phyloP scores from a whole-genome alignment of 805 yeast genomes.

The Kuraishia molischiana region DNA sequence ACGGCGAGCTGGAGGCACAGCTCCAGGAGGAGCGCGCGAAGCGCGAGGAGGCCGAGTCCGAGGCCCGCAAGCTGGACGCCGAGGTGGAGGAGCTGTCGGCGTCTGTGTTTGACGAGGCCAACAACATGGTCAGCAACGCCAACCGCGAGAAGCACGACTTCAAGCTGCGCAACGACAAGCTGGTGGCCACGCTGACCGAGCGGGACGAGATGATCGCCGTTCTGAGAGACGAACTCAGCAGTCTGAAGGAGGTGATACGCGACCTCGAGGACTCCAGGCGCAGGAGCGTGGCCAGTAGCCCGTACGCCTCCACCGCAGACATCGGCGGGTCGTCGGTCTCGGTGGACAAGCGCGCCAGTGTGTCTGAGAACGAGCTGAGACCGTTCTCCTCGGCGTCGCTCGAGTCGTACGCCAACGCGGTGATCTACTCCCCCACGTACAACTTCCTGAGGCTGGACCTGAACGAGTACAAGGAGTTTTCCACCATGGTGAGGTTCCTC shows the following conservation, averaged over 20 bases:
- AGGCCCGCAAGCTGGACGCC: slow-evolving; percentile 47
- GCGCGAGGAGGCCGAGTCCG: slow-evolving; percentile 44
- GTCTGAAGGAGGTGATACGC: slow-evolving; percentile 51
- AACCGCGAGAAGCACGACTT: slow-evolving; percentile 53
- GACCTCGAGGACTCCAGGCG: slow-evolving; percentile 34
- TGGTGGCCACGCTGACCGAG: slow-evolving; percentile 49
- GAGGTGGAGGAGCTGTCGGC: slow-evolving; percentile 79
- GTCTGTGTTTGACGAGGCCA: slow-evolving; percentile 75
- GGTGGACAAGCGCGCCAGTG: neutral
- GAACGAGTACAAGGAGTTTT: slow-evolving; percentile 32
- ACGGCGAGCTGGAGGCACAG: slow-evolving; percentile 22
- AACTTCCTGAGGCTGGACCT: slow-evolving; percentile 33
- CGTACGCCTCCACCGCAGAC: neutral
- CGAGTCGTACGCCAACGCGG: slow-evolving; percentile 12
- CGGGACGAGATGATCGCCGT: slow-evolving; percentile 58
- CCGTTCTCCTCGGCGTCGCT: slow-evolving; percentile 5
- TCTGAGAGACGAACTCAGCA: slow-evolving; percentile 57
- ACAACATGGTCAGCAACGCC: slow-evolving; percentile 75
- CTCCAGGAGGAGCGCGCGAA: slow-evolving; percentile 19
- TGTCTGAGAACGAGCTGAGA: neutral
- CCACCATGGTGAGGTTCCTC: slow-evolving; percentile 17
- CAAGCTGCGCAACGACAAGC: slow-evolving; percentile 47
- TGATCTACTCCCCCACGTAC: slow-evolving; percentile 18
- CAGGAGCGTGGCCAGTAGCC: neutral
- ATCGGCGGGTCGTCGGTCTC: neutral